A percentile compares a stretch with the other conserved stretches of the same genome.
These are phyloP conservation scores for Apophysomyces sp. DNA, from an alignment of 371 early-diverging fungal genomes.

Conservation along the genomic window DNA sequence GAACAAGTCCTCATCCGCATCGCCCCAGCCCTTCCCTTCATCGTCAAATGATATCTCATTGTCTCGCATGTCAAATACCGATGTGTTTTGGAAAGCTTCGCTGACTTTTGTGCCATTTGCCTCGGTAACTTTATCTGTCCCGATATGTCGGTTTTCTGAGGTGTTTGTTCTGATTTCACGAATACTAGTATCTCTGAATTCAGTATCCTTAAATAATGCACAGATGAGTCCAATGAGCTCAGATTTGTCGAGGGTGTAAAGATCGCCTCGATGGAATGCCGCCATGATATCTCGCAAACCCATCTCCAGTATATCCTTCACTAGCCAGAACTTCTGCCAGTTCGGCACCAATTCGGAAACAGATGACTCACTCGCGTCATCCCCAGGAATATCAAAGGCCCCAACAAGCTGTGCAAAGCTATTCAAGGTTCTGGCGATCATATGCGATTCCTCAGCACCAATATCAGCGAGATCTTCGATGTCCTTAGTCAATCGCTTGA, in stretches of 20 bases:
- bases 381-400: conserved; percentile 48
- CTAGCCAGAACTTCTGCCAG: conserved; percentile 59
- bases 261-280: conserved; percentile 49
- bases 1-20: conserved; percentile 15
- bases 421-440: conserved; percentile 51
- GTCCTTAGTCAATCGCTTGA: conserved; percentile 50
- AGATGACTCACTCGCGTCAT: conserved; percentile 34
- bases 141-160: background rate
- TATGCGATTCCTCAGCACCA: conserved; percentile 67
- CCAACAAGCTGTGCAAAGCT: conserved; percentile 53
- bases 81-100: background rate
- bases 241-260: conserved; percentile 54
- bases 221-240: conserved; percentile 61
- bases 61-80: background rate
- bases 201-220: conserved; percentile 74
- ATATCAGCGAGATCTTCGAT: conserved; percentile 63
- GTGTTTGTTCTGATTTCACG: conserved; percentile 51
- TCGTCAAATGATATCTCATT: background rate
- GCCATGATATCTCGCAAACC: conserved; percentile 73
- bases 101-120: background rate
- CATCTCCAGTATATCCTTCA: conserved; percentile 67
- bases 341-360: conserved; percentile 39
- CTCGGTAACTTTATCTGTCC: background rate
- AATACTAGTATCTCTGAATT: conserved; percentile 59
- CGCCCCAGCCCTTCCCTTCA: conserved; percentile 2